Conservation (phyloP, 2,329 filamentous ascomycete species). For the Nakataea oryzae region DNA sequence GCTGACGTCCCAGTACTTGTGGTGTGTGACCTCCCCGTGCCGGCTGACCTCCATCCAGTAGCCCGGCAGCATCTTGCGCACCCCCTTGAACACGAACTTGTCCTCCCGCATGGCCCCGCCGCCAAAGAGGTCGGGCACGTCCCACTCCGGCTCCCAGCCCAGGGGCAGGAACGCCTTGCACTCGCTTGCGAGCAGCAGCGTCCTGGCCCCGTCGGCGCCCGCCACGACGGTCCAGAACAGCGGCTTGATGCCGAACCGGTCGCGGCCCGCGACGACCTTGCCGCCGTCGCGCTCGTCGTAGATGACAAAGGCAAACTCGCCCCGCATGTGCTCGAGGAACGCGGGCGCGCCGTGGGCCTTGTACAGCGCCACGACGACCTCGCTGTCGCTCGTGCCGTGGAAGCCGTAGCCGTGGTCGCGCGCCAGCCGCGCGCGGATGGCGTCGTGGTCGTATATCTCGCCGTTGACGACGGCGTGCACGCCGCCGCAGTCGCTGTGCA, state of each 20-base stretch:
- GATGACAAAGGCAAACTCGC: slow-evolving; percentile 43
- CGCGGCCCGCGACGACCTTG: slow-evolving; percentile 35
- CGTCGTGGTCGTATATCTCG: slow-evolving; percentile 45
- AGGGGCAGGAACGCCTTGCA: slow-evolving; percentile 41
- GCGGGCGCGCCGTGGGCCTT: slow-evolving; percentile 28
- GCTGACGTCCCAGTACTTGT: slow-evolving; percentile 41
- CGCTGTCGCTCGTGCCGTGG: slow-evolving; percentile 34
- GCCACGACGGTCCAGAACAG: slow-evolving; percentile 36
- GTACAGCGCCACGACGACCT: slow-evolving; percentile 43
- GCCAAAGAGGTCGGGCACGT: slow-evolving; percentile 32
- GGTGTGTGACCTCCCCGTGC: slow-evolving; percentile 24
- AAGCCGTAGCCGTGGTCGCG: slow-evolving; percentile 29
- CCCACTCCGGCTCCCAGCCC: slow-evolving; percentile 42
- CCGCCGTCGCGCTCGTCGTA: slow-evolving; percentile 31
- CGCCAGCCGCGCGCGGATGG: slow-evolving; percentile 25
- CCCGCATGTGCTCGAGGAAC: slow-evolving; percentile 31
- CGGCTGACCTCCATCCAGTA: slow-evolving; percentile 26
- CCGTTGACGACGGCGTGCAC: slow-evolving; percentile 50
- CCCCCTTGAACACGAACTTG: slow-evolving; percentile 37
- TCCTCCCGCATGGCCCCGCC: slow-evolving; percentile 31
- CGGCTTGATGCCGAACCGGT: slow-evolving; percentile 48
- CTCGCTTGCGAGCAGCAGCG: slow-evolving; percentile 38
- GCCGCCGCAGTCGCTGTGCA: slow-evolving; percentile 22
- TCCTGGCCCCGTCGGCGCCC: slow-evolving; percentile 8
- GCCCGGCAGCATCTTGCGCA: slow-evolving; percentile 31